phyloP scores from a whole-genome alignment of 2,329 filamentous ascomycete genomes.

The Phyllosticta ampelicida region DNA sequence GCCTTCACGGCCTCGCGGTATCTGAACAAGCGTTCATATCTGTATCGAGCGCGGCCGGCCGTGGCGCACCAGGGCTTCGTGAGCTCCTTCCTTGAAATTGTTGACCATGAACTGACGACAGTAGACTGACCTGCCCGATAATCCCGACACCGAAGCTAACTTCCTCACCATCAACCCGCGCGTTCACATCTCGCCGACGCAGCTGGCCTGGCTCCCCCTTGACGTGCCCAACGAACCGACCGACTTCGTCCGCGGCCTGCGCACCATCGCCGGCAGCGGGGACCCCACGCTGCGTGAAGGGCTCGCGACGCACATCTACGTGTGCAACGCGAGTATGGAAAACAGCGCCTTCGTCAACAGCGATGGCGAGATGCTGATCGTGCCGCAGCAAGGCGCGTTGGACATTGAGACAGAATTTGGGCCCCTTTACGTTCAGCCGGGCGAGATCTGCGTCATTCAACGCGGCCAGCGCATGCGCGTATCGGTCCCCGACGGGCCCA shows the following conservation, averaged over 20 bases:
- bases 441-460: conserved; percentile 52
- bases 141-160: conserved; percentile 25
- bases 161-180: conserved; percentile 26
- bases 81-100: conserved; percentile 11
- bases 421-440: conserved; percentile 60
- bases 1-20: conserved; percentile 27
- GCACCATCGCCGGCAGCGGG: conserved; percentile 28
- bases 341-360: conserved; percentile 41
- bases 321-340: conserved; percentile 27
- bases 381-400: conserved; percentile 61
- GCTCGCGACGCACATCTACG: conserved; percentile 24
- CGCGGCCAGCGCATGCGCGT: conserved; percentile 29
- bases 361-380: conserved; percentile 68
- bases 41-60: conserved; percentile 27
- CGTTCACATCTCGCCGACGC: conserved; percentile 27
- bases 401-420: conserved; percentile 73
- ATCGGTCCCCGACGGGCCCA: conserved; percentile 22
- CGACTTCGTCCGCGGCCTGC: conserved; percentile 25
- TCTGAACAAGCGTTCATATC: conserved; percentile 25
- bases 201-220: conserved; percentile 28
- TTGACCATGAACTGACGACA: not conserved
- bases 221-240: conserved; percentile 22
- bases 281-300: conserved; percentile 28
- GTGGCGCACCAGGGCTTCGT: conserved; percentile 30
- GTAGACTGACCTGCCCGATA: conserved; percentile 26